Conservation (phyloP, 2,329 filamentous ascomycete genomes). For the Diaporthe eres region DNA sequence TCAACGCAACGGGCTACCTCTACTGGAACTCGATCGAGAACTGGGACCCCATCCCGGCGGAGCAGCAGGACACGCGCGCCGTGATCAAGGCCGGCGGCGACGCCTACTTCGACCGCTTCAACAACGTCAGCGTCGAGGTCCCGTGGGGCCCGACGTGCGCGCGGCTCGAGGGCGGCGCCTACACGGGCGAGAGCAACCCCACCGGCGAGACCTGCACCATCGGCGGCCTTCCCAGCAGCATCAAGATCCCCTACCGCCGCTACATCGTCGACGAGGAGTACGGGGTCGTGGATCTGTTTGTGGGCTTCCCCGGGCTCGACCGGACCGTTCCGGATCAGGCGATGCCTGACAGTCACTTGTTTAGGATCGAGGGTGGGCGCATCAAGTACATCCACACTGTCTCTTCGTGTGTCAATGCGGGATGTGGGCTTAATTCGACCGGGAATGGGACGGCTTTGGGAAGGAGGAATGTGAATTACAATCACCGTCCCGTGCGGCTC, state of each 20-base stretch:
- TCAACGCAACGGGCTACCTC: constrained; percentile 53
- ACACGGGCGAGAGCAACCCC: constrained; percentile 43
- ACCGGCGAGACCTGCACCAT: constrained; percentile 44
- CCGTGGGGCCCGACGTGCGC: constrained; percentile 48
- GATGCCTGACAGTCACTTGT: constrained; percentile 50
- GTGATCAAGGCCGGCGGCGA: constrained; percentile 52
- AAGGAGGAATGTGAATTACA: neutral
- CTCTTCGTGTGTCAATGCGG: constrained; percentile 44
- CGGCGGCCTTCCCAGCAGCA: constrained; percentile 46
- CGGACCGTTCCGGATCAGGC: constrained; percentile 31
- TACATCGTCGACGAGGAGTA: constrained; percentile 51
- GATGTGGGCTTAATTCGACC: constrained; percentile 44
- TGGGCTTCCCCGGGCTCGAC: constrained; percentile 48
- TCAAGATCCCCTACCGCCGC: constrained; percentile 46
- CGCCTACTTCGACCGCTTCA: constrained; percentile 49
- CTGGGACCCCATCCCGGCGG: constrained; percentile 51
- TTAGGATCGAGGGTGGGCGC: constrained; percentile 48
- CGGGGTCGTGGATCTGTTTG: constrained; percentile 47
- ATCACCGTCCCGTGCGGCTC: neutral
- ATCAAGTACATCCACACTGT: constrained; percentile 49
- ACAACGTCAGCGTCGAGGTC: constrained; percentile 46
- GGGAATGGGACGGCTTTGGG: neutral
- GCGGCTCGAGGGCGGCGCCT: constrained; percentile 47
- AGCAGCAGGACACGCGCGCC: constrained; percentile 49
- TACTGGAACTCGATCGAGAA: constrained; percentile 51